Conservation (phyloP, 345 rosid species). For the Lumnitzera racemosa region DNA sequence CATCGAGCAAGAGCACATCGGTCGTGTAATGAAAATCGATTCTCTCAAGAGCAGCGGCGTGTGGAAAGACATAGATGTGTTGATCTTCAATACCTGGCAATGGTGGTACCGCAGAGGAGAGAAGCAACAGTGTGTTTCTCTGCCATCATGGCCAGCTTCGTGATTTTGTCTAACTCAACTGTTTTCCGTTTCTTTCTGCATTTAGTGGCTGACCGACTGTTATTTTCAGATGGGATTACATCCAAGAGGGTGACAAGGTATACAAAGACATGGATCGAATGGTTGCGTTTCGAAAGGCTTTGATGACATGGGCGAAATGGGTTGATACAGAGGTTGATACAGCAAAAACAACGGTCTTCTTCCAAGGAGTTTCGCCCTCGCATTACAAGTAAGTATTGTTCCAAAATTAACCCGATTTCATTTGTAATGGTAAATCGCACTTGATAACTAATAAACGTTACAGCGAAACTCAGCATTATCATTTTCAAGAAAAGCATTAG, state of each 20-base stretch:
- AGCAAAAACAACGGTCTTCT: slow-evolving; percentile 45
- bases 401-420: too few species aligned
- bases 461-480: too few species aligned
- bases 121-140: slow-evolving; percentile 42
- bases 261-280: slow-evolving; percentile 61
- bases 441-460: too few species aligned
- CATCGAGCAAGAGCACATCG: slow-evolving; percentile 29
- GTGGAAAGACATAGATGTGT: slow-evolving; percentile 48
- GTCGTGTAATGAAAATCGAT: slow-evolving; percentile 50
- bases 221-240: slow-evolving; percentile 74
- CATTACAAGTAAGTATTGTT: slow-evolving; percentile 52
- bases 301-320: slow-evolving; percentile 85
- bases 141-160: neutral
- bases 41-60: slow-evolving; percentile 31
- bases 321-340: slow-evolving; percentile 69
- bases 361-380: slow-evolving; percentile 78
- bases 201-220: neutral
- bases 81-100: slow-evolving; percentile 63
- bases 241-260: slow-evolving; percentile 36
- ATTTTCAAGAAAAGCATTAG: too few species aligned
- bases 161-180: too few species aligned
- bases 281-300: slow-evolving; percentile 58
- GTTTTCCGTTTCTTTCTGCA: too few species aligned
- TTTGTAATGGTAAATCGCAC: too few species aligned
- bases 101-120: slow-evolving; percentile 65